Evolutionary conservation across 768 basidiomycete genomes (phyloP), one percentile per base, ranked within the genome.

Genomic region (Guyanaporus albipodus): DNA sequence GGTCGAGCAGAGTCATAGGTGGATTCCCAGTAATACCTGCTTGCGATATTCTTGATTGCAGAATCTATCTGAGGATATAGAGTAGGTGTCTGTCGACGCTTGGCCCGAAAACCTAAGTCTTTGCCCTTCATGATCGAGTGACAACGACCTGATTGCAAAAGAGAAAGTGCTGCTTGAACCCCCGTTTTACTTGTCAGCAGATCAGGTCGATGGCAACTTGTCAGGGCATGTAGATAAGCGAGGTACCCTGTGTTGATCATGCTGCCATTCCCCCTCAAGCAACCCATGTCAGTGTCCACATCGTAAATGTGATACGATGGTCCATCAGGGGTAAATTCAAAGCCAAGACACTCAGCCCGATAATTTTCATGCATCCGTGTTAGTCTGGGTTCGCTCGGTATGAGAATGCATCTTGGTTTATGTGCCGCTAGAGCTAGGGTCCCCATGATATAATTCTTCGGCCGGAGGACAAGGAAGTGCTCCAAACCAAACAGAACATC

Each of bases 121-220:
- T 52, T 52, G 11, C 70, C 57, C 24, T 46, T 53, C 59, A 70
- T 66, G 45, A 74, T 73, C 3, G 75, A 74, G 27, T 54, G 58
- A 27, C 58, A 28, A 6, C 27, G 7, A 28, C 7, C 27, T 6
- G 27, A 28, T 11, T 28, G 27, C 27, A 28, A 11, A 74, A 68
- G 61, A 34, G 50, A 46, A 19, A 75, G 55, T 1, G 74, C 73
- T 46, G 73, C 65, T 38, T 72, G 66, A 4, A 66, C 63, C 9
- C 76, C 76, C 0, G 71, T 73, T 14, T 68, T 66, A 2, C 50
- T 48, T 0, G 70, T 73, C 31, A 78, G 57, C 0, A 73, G 73
- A 52, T 78, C 76, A 1, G 67, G 62, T 4, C 70, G 55, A 23
- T 60, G 61, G 32, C 64, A 63, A 24, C 69, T 69, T 0, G 69